A percentile compares a stretch with the other conserved stretches of the same genome.
These are phyloP conservation scores for Cercospora janseana DNA, from an alignment of 2,329 filamentous ascomycete species.

Conservation along the genomic window DNA sequence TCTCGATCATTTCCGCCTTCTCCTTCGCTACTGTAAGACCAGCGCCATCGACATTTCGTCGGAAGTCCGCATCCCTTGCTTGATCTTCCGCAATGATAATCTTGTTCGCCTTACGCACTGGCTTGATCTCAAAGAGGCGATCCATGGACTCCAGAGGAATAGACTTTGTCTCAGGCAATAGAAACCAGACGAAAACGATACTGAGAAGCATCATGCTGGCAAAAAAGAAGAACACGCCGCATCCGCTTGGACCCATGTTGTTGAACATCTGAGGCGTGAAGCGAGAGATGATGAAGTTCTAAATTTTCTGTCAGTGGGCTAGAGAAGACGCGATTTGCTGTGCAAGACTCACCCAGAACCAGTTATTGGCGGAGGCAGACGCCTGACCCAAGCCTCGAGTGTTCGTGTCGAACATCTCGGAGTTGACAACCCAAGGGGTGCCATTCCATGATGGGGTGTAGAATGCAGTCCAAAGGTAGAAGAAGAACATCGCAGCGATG, in stretches of 20 bases:
- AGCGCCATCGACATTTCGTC: slow-evolving; percentile 42
- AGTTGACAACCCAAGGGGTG: slow-evolving; percentile 72
- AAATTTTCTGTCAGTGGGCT: slow-evolving; percentile 46
- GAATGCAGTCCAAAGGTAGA: slow-evolving; percentile 67
- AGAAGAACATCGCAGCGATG: slow-evolving; percentile 66
- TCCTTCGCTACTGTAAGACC: slow-evolving; percentile 40
- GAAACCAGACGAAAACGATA: slow-evolving; percentile 49
- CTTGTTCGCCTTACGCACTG: slow-evolving; percentile 43
- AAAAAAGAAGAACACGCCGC: slow-evolving; percentile 48
- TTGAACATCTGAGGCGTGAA: slow-evolving; percentile 65
- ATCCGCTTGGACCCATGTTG: slow-evolving; percentile 42
- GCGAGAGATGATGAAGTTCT: slow-evolving; percentile 66
- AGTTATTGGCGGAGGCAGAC: slow-evolving; percentile 68
- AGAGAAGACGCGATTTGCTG: not conserved
- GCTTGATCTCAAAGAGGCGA: slow-evolving; percentile 47
- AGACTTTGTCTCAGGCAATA: slow-evolving; percentile 44
- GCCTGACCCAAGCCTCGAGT: slow-evolving; percentile 69
- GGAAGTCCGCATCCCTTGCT: slow-evolving; percentile 43
- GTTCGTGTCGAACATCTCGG: slow-evolving; percentile 71
- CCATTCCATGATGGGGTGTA: slow-evolving; percentile 58
- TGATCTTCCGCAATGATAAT: slow-evolving; percentile 42
- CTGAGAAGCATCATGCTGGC: slow-evolving; percentile 48
- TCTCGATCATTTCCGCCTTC: slow-evolving; percentile 37
- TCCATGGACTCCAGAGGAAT: slow-evolving; percentile 50
- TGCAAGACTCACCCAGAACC: slow-evolving; percentile 54